Percentiles rank a stretch among this genome's conserved stretches.
Evolutionary conservation across 306 rosid species (phyloP).

Genomic region (Lathyrus oleraceus): DNA sequence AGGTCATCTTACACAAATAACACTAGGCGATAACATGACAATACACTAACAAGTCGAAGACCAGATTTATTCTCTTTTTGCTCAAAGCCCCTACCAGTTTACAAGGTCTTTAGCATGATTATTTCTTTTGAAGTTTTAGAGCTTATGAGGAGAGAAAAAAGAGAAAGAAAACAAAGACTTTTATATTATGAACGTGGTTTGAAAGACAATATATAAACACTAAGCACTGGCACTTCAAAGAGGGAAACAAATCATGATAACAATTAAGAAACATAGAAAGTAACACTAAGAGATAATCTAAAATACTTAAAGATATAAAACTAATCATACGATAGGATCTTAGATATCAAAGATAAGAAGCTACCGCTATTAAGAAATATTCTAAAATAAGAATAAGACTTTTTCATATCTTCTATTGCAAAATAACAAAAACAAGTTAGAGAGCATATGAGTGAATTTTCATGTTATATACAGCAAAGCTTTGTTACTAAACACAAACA

Average conservation of each 20-base stretch:
- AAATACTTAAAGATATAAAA: not conserved
- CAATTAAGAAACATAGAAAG: constrained; percentile 4
- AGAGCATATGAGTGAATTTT: not conserved
- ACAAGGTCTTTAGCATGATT: constrained; percentile 10
- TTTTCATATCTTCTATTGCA: not conserved
- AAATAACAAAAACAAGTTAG: not conserved
- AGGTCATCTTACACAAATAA: constrained; percentile 23
- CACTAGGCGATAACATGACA: not conserved
- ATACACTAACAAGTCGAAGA: constrained; percentile 23
- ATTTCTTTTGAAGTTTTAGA: not conserved
- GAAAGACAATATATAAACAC: not conserved
- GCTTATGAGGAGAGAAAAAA: not conserved
- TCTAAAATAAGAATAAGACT: not conserved
- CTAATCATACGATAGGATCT: not conserved
- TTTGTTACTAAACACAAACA: not conserved
- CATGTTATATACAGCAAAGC: not conserved
- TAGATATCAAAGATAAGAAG: too few relatives aligned
- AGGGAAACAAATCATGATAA: not conserved
- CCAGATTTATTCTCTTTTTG: constrained; percentile 24
- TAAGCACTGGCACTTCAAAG: not conserved
- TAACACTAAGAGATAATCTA: not conserved
- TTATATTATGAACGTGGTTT: not conserved
- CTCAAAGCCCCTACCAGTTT: constrained; percentile 26
- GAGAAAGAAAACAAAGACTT: constrained; percentile 11
- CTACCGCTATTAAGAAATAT: too few relatives aligned